Percentiles rank a stretch among this genome's conserved stretches.
phyloP scores from a whole-genome alignment of 1,284 basidiomycete genomes.

The Ustilago vetiveriae region DNA sequence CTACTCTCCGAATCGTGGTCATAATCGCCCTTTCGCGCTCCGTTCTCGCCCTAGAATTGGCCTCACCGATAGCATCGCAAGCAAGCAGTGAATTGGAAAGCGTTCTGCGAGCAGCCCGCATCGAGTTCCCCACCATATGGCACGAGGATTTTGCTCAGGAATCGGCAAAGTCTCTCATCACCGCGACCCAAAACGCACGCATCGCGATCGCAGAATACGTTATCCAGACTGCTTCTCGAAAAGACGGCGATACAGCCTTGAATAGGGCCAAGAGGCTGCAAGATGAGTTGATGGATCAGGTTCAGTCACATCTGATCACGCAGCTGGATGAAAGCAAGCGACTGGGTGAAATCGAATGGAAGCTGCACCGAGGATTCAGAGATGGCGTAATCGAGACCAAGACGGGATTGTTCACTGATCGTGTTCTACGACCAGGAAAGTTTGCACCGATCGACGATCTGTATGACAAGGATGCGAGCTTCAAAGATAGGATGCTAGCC shows the following conservation, averaged over 20 bases:
- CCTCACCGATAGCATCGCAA: background rate
- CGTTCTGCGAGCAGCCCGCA: background rate
- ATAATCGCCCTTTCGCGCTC: background rate
- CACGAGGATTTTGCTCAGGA: background rate
- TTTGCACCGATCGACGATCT: background rate
- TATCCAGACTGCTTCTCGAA: background rate
- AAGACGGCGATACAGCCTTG: background rate
- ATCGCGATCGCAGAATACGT: conserved; percentile 17
- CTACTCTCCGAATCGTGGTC: background rate
- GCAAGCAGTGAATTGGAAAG: conserved; percentile 1
- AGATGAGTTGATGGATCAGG: conserved; percentile 6
- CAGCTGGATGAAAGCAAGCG: conserved; percentile 2
- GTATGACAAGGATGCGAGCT: background rate
- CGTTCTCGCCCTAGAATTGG: conserved; percentile 1
- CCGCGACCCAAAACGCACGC: conserved; percentile 8
- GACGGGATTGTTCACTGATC: background rate
- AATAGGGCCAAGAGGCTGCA: conserved; percentile 8
- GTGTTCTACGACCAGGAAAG: conserved; percentile 1
- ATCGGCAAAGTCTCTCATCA: conserved; percentile 2
- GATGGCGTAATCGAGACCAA: conserved; percentile 7
- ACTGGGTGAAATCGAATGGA: conserved; percentile 8
- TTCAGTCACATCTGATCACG: conserved; percentile 3
- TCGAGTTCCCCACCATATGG: conserved; percentile 1
- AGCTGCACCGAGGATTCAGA: conserved; percentile 10
- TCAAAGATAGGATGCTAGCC: background rate